These are phyloP conservation scores for Sarocladium strictum DNA, from an alignment of 2,329 filamentous ascomycete species.

Conservation along the genomic window DNA sequence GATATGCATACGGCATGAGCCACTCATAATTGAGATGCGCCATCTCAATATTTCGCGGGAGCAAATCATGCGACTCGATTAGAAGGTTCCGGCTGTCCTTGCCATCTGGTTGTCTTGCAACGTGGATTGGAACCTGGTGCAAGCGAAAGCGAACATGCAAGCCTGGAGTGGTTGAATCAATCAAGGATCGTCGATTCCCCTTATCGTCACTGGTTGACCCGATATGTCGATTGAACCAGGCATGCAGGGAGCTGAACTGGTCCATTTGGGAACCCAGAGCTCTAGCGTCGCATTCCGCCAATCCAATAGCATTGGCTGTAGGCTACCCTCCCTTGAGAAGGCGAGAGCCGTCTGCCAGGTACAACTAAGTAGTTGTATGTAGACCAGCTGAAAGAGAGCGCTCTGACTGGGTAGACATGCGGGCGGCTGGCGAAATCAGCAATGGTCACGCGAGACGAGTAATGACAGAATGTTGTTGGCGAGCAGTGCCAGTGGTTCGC, in stretches of 20 bases:
- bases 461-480: not conserved
- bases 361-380: no score
- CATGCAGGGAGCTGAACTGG: not conserved
- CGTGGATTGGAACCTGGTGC: not conserved
- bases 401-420: not conserved
- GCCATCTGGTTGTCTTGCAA: no score
- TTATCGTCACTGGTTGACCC: not conserved
- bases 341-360: not conserved
- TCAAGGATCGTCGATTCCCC: not conserved
- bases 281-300: not conserved
- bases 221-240: not conserved
- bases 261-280: not conserved
- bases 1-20: not conserved
- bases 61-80: no score
- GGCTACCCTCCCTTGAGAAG: not conserved
- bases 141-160: not conserved
- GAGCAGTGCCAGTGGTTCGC: not conserved
- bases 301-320: not conserved
- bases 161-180: not conserved
- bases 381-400: not conserved
- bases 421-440: constrained; percentile 5
- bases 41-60: no score
- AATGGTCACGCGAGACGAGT: not conserved
- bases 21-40: not conserved
- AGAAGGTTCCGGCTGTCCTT: no score